Evolutionary conservation across 495 filamentous ascomycete species (phyloP), one percentile per base, ranked within the genome.

Genomic region (Talaromyces liani): DNA sequence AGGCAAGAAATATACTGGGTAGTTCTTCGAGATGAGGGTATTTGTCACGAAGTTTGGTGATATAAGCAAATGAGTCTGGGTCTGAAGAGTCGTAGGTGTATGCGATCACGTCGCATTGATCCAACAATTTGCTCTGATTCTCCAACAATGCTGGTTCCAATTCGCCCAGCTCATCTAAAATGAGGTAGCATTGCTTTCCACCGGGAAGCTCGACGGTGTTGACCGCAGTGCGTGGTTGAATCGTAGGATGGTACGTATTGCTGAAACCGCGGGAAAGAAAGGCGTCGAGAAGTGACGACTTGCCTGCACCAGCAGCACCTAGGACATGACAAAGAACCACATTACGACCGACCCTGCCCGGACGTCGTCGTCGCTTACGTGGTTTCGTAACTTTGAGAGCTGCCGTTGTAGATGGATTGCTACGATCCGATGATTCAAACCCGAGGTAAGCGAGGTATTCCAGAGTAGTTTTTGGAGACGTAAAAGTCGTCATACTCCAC

Each of bases 401-500:
- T 2, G 88, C 85, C 0, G 91, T 89, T 8, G 87, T 91, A 1
- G 85, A 87, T n/a, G 69, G 72, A 61, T 79, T 79, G 60, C 84
- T 87, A 53, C 85, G 82, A 33, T 86, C 84, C 27, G 86, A 87
- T 14, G 87, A 84, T 51, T 86, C 84, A 70, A 97, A 98, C 9
- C 94, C 94, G 2, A 98, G 85, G 68, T 97, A 98, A 6, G 94
- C 95, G 9, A 98, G 83, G 70, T 98, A 98, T 65, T 93, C 91
- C 2, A 98, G 78, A 0, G 94, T 98, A 0, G 92, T 98, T 71
- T 92, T 93, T 16, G 95, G 93, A 33, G 94, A 92, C 58, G 92
- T 84, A 68, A 98, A 98, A 2, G 94, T 98, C 0, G 95, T 98
- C 94, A 98, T 98, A 74, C 92, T 96, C 94, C 94, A 98, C 66